phyloP scores from a whole-genome alignment of 306 rosid species.

The Benincasa hispida region DNA sequence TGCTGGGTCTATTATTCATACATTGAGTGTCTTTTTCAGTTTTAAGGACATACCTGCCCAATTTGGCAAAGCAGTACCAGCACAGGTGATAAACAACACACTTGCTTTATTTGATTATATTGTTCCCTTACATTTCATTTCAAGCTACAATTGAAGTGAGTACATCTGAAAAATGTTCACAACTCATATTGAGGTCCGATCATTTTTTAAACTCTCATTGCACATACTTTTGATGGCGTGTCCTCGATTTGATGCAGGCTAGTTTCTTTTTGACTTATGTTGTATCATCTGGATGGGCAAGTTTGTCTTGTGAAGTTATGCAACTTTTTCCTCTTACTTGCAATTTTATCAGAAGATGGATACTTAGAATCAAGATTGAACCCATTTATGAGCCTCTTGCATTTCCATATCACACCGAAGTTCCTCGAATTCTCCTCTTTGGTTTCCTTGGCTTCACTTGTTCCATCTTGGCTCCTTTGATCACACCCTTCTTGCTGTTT shows the following conservation, averaged over 20 bases:
- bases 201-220: neutral
- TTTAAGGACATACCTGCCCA: constrained; percentile 60
- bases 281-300: constrained; percentile 93
- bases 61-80: constrained; percentile 79
- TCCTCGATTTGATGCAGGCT: constrained; percentile 28
- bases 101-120: neutral
- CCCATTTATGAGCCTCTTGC: constrained; percentile 18
- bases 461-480: constrained; percentile 74
- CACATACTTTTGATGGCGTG: neutral
- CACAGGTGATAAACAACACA: constrained; percentile 48
- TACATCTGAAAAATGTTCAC: neutral
- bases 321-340: constrained; percentile 54
- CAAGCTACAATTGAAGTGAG: neutral
- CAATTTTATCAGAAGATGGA: constrained; percentile 33
- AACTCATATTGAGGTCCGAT: no score
- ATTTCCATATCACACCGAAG: constrained; percentile 91
- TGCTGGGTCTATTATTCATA: constrained; percentile 62
- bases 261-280: constrained; percentile 82
- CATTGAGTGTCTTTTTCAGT: constrained; percentile 47
- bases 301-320: constrained; percentile 72
- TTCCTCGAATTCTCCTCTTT: constrained; percentile 71
- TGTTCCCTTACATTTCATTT: neutral
- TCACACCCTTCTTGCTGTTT: constrained; percentile 68
- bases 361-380: constrained; percentile 40
- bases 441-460: constrained; percentile 83